phyloP scores from a whole-genome alignment of 345 rosid genomes.

The Rubroshorea leprosula region DNA sequence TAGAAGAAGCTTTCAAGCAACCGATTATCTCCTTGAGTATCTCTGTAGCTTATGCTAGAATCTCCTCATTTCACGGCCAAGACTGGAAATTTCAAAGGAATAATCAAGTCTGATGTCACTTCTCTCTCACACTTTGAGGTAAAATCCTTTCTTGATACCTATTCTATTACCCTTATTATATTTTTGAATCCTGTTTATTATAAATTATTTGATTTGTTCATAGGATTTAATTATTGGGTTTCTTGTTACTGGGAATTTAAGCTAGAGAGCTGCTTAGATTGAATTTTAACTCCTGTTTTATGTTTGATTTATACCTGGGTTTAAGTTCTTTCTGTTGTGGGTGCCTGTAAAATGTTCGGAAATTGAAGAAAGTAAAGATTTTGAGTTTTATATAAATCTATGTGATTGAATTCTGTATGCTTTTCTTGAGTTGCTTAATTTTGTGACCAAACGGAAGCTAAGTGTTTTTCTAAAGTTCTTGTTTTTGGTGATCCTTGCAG shows the following conservation, averaged over 20 bases:
- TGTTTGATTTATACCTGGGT: neutral
- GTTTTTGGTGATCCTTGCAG: conserved; percentile 2
- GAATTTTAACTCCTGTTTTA: neutral
- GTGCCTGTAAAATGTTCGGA: neutral
- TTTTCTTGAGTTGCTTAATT: neutral
- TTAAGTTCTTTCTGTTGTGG: neutral
- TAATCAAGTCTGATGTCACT: neutral
- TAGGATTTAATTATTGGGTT: neutral
- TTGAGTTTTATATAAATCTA: neutral
- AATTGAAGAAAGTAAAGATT: neutral
- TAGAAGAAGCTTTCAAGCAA: conserved; percentile 16
- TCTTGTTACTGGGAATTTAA: neutral
- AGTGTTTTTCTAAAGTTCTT: too few relatives aligned
- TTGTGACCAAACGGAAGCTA: too few relatives aligned
- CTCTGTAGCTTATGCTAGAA: neutral
- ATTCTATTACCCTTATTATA: too few relatives aligned
- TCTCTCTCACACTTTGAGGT: neutral
- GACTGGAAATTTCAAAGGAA: neutral
- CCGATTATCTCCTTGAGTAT: neutral
- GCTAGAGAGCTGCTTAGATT: too few relatives aligned
- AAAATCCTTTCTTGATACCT: neutral
- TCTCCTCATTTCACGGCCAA: neutral
- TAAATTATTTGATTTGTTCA: neutral
- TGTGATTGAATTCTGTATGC: too few relatives aligned
- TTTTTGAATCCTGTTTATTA: too few relatives aligned